Conservation (phyloP, 2,329 filamentous ascomycete genomes). For the Cytospora schulzeri region DNA sequence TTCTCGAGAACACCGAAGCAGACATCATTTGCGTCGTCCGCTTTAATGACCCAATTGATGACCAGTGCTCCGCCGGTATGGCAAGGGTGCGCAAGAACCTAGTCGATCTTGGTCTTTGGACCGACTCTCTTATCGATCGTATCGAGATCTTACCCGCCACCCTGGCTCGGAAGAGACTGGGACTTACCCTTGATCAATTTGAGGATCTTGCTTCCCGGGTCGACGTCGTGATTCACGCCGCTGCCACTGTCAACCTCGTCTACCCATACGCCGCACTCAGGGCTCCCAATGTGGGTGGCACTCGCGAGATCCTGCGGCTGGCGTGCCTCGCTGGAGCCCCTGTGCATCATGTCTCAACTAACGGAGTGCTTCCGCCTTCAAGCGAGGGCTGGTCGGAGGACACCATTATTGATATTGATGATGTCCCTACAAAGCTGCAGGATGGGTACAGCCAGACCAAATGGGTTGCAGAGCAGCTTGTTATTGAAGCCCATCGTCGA, state of each 20-base stretch:
- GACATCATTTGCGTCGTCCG: constrained; percentile 74
- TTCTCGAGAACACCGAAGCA: constrained; percentile 69
- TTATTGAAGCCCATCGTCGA: constrained; percentile 67
- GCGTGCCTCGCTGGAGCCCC: constrained; percentile 69
- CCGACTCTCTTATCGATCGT: constrained; percentile 74
- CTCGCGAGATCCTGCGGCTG: constrained; percentile 71
- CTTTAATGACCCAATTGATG: constrained; percentile 66
- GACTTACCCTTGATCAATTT: constrained; percentile 67
- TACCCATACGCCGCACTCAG: constrained; percentile 79
- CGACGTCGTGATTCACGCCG: constrained; percentile 76
- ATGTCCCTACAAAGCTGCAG: constrained; percentile 67
- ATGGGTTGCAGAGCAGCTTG: constrained; percentile 78
- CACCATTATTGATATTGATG: constrained; percentile 65
- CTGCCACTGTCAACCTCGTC: constrained; percentile 77
- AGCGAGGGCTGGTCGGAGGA: constrained; percentile 72
- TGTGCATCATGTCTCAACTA: constrained; percentile 78
- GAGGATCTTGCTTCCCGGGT: constrained; percentile 65
- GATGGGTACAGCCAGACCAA: constrained; percentile 82
- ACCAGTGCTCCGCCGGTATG: constrained; percentile 67
- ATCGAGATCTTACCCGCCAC: constrained; percentile 77
- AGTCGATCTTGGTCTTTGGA: constrained; percentile 77
- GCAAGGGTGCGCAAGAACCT: constrained; percentile 74
- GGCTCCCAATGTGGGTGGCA: constrained; percentile 77
- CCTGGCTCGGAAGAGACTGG: constrained; percentile 67
- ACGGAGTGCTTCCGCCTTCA: constrained; percentile 74